These are phyloP conservation scores for Candida suzukii DNA, from an alignment of 805 yeast species.

Conservation along the genomic window DNA sequence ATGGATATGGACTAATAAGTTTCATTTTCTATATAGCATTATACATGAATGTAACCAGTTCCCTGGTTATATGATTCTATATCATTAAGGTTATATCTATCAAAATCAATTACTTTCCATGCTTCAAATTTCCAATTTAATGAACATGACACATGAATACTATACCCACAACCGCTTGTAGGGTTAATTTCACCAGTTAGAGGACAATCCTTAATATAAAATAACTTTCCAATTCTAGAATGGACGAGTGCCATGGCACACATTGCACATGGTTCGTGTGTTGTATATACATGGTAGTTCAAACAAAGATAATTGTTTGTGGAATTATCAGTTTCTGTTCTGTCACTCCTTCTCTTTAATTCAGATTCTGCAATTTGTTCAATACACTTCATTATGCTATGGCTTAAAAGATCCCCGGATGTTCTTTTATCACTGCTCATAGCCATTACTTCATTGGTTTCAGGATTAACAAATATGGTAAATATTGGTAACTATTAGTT, in stretches of 20 bases:
- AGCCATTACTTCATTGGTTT: constrained; percentile 31
- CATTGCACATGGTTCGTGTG: constrained; percentile 97
- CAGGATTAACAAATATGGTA: constrained; percentile 60
- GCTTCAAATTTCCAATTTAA: constrained; percentile 86
- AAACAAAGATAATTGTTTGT: constrained; percentile 58
- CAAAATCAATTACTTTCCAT: constrained; percentile 34
- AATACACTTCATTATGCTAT: constrained; percentile 71
- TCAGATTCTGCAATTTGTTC: constrained; percentile 55
- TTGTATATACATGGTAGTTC: constrained; percentile 70
- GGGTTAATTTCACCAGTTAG: constrained; percentile 51
- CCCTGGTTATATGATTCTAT: constrained; percentile 12
- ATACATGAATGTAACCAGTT: too few species aligned
- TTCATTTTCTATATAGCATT: background rate
- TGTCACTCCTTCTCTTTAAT: constrained; percentile 26
- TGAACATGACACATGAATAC: constrained; percentile 66
- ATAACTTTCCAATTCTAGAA: constrained; percentile 67
- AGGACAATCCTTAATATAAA: constrained; percentile 45
- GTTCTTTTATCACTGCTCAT: constrained; percentile 32
- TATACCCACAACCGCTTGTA: constrained; percentile 57
- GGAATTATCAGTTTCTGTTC: constrained; percentile 3
- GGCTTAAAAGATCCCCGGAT: constrained; percentile 49
- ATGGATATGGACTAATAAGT: background rate
- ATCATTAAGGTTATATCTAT: background rate
- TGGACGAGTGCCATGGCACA: constrained; percentile 95
- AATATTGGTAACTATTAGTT: constrained; percentile 26